A percentile compares a stretch with the other conserved stretches of the same genome.
These are phyloP conservation scores for Leishmania gerbilli DNA, from an alignment of 208 protist species.

Conservation along the genomic window DNA sequence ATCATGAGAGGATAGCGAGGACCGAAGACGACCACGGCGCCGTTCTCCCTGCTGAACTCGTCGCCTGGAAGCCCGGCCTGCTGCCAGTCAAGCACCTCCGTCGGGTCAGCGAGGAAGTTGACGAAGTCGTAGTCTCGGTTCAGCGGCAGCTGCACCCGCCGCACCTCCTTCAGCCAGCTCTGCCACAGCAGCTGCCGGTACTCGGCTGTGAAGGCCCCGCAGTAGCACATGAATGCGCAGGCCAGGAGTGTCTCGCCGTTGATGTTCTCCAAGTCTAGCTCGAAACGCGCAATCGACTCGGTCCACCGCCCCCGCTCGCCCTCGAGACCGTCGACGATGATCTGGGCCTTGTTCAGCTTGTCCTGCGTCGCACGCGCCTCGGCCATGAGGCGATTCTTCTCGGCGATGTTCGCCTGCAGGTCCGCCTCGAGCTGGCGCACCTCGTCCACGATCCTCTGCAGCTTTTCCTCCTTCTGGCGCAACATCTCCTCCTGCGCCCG, in stretches of 20 bases:
- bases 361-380: slow-evolving; percentile 95
- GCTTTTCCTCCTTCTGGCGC: slow-evolving; percentile 90
- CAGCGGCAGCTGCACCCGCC: slow-evolving; percentile 81
- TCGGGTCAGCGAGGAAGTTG: slow-evolving; percentile 95
- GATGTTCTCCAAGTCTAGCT: slow-evolving; percentile 89
- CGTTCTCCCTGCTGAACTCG: slow-evolving; percentile 97
- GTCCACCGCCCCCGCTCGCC: slow-evolving; percentile 98
- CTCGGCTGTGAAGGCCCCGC: slow-evolving; percentile 96
- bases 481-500: slow-evolving; percentile 95
- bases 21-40: slow-evolving; percentile 95
- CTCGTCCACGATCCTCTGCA: slow-evolving; percentile 94
- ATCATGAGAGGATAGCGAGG: slow-evolving; percentile 98
- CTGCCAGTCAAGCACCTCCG: slow-evolving; percentile 97
- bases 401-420: slow-evolving; percentile 89
- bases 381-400: slow-evolving; percentile 93
- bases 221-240: slow-evolving; percentile 97
- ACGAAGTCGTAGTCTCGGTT: slow-evolving; percentile 92
- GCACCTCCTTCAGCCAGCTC: slow-evolving; percentile 93
- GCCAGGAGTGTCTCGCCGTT: slow-evolving; percentile 97
- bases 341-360: slow-evolving; percentile 96
- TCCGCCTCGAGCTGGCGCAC: slow-evolving; percentile 91
- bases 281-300: slow-evolving; percentile 92
- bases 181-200: slow-evolving; percentile 93
- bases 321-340: slow-evolving; percentile 97
- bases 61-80: slow-evolving; percentile 96